These are phyloP conservation scores for Boletus tylopilopsis DNA, from an alignment of 768 basidiomycete species.

Conservation along the genomic window DNA sequence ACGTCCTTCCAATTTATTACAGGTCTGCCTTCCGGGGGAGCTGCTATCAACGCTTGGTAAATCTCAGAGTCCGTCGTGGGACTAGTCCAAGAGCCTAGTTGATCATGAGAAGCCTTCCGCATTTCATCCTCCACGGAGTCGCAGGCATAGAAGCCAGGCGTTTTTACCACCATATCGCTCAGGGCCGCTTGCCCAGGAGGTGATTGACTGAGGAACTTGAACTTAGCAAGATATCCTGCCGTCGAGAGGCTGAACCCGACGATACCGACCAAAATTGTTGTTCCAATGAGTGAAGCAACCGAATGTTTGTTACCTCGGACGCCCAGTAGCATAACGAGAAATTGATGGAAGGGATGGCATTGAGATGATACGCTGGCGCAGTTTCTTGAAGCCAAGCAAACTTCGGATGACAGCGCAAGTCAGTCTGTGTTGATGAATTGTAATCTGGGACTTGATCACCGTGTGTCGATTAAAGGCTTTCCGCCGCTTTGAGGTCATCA, in stretches of 20 bases:
- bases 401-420: too few relatives aligned
- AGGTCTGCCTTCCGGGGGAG: conserved; percentile 9
- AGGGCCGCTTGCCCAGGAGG: conserved; percentile 10
- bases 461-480: too few relatives aligned
- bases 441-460: too few relatives aligned
- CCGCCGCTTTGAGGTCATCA: too few relatives aligned
- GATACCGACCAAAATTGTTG: conserved; percentile 25
- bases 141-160: conserved; percentile 43
- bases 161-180: conserved; percentile 33
- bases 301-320: neutral
- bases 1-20: conserved; percentile 26
- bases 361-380: too few relatives aligned
- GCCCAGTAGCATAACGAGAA: conserved; percentile 6
- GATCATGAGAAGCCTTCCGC: conserved; percentile 9
- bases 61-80: conserved; percentile 12
- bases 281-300: conserved; percentile 11
- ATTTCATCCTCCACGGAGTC: conserved; percentile 35
- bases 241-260: conserved; percentile 26
- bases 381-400: too few relatives aligned
- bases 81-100: conserved; percentile 20
- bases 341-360: neutral
- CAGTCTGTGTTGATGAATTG: too few relatives aligned
- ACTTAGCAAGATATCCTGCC: conserved; percentile 9
- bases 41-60: conserved; percentile 16
- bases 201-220: conserved; percentile 13